Evolutionary conservation across 768 basidiomycete genomes (phyloP), one percentile per base, ranked within the genome.

Genomic region (Leccinum subgranulosum): DNA sequence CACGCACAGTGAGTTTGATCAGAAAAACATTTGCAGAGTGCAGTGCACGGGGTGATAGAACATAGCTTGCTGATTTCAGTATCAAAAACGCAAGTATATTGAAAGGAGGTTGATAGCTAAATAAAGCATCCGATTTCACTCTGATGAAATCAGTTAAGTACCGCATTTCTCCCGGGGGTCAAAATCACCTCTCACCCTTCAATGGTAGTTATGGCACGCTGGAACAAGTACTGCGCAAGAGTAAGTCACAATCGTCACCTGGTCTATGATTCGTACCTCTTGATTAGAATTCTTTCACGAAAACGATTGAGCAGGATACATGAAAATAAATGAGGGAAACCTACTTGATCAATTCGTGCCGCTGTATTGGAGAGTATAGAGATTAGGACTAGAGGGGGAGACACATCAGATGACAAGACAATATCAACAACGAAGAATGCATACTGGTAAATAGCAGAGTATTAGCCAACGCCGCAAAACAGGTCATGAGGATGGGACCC

Each of bases 81-180:
- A 96, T 77, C 28, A 84, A 56, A 69, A 94, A 86, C 2, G 94
- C 94, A 19, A 90, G 74, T 19, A 92, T 75, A 65, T 92, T 93
- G 80, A 93, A 92, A 1, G 94, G 94, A 2, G 91, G 92, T 62
- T 94, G 90, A 65, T 97, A 96, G 49, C 88, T 92, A 75, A 95
- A 92, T 17, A 97, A 77, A 1, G 90, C 90, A 68, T 95, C 92
- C 3, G 88, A 86, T 68, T 94, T 94, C 67, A 94, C 89, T 23
- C 92, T 91, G 60, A 49, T 33, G 27, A 31, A 23, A 29, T 36
- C 28, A 12, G 34, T 71, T 7, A n/a, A n/a, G n/a, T n/a, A 64
- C 49, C 6, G 49, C 19, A n/a, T 33, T 39, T 41, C 15, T 41
- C 36, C 19, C 5, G 9, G 52, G 53, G 9, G 8, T 19, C 48